Conservation (phyloP, 2,329 filamentous ascomycete genomes). For the Phoma herbarum region DNA sequence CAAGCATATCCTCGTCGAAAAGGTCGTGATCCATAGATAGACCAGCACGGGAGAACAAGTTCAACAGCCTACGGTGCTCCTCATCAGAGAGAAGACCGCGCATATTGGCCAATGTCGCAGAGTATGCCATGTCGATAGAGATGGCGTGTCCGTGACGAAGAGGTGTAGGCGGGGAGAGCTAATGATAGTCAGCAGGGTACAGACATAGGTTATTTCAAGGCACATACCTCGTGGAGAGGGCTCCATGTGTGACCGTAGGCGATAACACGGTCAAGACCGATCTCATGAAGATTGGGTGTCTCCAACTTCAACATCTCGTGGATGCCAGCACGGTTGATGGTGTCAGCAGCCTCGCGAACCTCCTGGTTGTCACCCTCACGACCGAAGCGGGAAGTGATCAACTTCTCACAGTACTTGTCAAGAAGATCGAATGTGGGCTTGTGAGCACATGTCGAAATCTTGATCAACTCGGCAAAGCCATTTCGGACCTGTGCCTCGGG, state of each 20-base stretch:
- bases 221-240: slow-evolving; percentile 65
- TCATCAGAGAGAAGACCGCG: slow-evolving; percentile 68
- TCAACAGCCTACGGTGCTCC: slow-evolving; percentile 70
- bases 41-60: slow-evolving; percentile 73
- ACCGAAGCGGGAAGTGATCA: slow-evolving; percentile 72
- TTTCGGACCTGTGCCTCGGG: slow-evolving; percentile 75
- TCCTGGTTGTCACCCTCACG: slow-evolving; percentile 66
- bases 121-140: slow-evolving; percentile 79
- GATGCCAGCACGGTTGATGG: slow-evolving; percentile 74
- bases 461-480: slow-evolving; percentile 78
- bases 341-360: slow-evolving; percentile 68
- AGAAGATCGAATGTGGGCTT: slow-evolving; percentile 71
- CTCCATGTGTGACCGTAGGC: slow-evolving; percentile 81
- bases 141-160: slow-evolving; percentile 78
- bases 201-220: background rate
- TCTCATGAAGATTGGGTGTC: slow-evolving; percentile 77
- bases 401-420: slow-evolving; percentile 73
- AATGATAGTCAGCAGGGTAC: slow-evolving; percentile 18
- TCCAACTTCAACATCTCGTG: slow-evolving; percentile 78
- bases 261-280: slow-evolving; percentile 75
- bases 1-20: slow-evolving; percentile 72
- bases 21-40: slow-evolving; percentile 75
- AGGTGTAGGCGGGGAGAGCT: slow-evolving; percentile 72
- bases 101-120: slow-evolving; percentile 71
- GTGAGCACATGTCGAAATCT: slow-evolving; percentile 77